Conservation (phyloP, 768 basidiomycete species). For the Lyophyllum atratum region DNA sequence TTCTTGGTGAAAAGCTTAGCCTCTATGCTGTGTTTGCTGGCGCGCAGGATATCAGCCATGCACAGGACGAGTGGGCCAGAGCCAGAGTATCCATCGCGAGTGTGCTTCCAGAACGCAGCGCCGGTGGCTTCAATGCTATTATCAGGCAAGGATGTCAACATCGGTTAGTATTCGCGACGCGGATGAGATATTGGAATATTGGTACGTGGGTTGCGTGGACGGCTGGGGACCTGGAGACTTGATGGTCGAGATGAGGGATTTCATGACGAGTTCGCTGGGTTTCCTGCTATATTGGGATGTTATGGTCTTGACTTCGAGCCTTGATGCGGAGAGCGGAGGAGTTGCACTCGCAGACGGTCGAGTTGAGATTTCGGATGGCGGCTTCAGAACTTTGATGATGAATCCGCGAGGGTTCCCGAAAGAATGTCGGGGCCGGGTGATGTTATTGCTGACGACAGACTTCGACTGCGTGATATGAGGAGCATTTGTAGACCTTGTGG, state of each 20-base stretch:
- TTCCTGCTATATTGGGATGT: too few species aligned
- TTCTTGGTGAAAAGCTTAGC: conserved; percentile 8
- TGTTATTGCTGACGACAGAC: background rate
- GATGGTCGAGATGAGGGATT: too few species aligned
- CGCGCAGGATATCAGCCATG: conserved; percentile 10
- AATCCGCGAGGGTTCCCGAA: background rate
- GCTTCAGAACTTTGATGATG: background rate
- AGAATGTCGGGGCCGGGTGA: background rate
- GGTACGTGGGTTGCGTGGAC: background rate
- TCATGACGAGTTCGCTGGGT: too few species aligned
- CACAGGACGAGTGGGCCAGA: conserved; percentile 8
- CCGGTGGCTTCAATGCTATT: background rate
- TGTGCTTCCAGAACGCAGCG: conserved; percentile 12
- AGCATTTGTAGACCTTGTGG: background rate
- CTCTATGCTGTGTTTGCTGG: background rate
- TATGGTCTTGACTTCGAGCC: background rate
- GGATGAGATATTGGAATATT: background rate
- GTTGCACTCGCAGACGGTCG: background rate
- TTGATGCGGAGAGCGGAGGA: too few species aligned
- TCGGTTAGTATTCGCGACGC: background rate
- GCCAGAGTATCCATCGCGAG: conserved; percentile 5
- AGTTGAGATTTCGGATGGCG: background rate
- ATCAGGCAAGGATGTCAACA: background rate
- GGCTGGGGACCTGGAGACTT: too few species aligned
- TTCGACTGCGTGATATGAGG: background rate